These are phyloP conservation scores for Exophiala calicioides DNA, from an alignment of 2,329 filamentous ascomycete genomes.

Conservation along the genomic window DNA sequence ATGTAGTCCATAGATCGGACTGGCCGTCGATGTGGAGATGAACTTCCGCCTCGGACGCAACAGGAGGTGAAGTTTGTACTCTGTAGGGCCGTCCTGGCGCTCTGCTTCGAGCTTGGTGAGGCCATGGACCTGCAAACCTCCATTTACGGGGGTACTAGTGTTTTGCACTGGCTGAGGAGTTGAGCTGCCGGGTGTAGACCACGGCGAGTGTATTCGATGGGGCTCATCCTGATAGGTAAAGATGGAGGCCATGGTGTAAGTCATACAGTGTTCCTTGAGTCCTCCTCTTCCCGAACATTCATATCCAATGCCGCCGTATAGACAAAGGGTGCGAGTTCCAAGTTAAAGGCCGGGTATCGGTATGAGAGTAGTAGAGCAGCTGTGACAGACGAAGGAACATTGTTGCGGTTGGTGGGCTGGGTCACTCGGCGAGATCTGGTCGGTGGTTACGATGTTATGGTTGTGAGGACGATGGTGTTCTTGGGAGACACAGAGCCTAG, in stretches of 20 bases:
- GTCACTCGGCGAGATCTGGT: too few relatives aligned
- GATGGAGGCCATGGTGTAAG: constrained; percentile 71
- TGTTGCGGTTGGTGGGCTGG: constrained; percentile 15
- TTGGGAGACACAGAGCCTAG: background rate
- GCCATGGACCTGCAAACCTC: constrained; percentile 47
- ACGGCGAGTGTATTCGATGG: constrained; percentile 85
- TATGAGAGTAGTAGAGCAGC: constrained; percentile 51
- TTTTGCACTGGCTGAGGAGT: constrained; percentile 39
- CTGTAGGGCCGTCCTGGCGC: constrained; percentile 88
- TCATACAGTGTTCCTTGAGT: constrained; percentile 1
- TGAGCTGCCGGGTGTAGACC: constrained; percentile 63
- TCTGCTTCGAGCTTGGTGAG: constrained; percentile 82
- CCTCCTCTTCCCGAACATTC: constrained; percentile 10
- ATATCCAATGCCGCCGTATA: constrained; percentile 18
- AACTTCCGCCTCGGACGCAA: constrained; percentile 76
- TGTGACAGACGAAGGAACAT: constrained; percentile 54
- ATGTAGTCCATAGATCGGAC: constrained; percentile 32
- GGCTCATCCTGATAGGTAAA: constrained; percentile 93
- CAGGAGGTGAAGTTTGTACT: constrained; percentile 93
- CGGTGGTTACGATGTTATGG: too few relatives aligned
- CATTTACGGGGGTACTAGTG: constrained; percentile 37
- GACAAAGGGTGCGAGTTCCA: constrained; percentile 6
- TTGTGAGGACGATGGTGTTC: background rate
- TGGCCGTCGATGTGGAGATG: constrained; percentile 65
- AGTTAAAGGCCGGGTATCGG: constrained; percentile 51